Evolutionary conservation across 148 eudicot genomes (phyloP), one percentile per base, ranked within the genome.

Genomic region (Pharnaceum exiguum): DNA sequence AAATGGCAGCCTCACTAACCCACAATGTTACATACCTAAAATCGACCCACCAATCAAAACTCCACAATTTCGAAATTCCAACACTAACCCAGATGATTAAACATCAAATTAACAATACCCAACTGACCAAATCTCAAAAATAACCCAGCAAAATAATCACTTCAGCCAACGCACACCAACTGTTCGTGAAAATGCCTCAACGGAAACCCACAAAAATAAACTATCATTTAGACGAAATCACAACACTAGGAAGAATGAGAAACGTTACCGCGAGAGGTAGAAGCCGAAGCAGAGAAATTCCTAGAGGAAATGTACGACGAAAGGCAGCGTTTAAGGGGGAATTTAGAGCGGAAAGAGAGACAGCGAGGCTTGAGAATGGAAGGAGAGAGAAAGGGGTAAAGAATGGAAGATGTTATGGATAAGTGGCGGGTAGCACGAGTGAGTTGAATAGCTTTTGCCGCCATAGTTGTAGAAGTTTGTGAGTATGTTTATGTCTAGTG

Each of bases 351-450:
- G 38, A 70, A 70, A 56, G 65, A 53, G 46, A 62, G 42, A 24
- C 15, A 46, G 10, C 59, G 74, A 66, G 68, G 72, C 25, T 56
- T 60, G 23, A 39, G 46, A 44, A 62, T 25, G 46, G 39, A 33
- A 2, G 67, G 66, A 10, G 68, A 57, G 36, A 59, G 19, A 56
- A 62, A 42, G 2, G 75, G 68, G 2, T 69, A 33, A 31, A 46
- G 47, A 5, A 46, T 19, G 17, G 70, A 75, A 48, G 70, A 60
- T 12, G 75, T 13, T 23, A 35, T 5, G 19, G 70, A 47, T 23
- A 77, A 58, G 31, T 39, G 63, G 58, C 78, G 78, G 57, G 75
- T 33, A 46, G 74, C 26, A 9, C 75, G 68, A 28, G 66, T 42
- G 35, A 77, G 22, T 13, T 73, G 73, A n/a, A 70, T 19, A 15